phyloP scores from a whole-genome alignment of 2,329 filamentous ascomycete genomes.

The Coleophoma crateriformis region DNA sequence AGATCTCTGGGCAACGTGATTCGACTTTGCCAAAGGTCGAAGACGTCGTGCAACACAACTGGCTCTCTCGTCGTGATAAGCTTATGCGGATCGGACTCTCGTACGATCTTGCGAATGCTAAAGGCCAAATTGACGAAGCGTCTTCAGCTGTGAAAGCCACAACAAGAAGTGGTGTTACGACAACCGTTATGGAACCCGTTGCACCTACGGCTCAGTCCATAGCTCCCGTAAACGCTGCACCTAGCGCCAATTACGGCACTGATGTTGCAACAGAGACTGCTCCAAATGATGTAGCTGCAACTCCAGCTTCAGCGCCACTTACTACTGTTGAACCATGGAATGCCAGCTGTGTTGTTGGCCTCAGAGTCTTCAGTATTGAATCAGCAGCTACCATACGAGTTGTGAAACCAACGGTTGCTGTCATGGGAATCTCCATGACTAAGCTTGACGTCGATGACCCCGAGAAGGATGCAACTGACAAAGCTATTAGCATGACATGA shows the following conservation, averaged over 20 bases:
- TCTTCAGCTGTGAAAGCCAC: slow-evolving; percentile 14
- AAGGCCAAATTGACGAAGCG: slow-evolving; percentile 43
- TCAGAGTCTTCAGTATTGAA: slow-evolving; percentile 41
- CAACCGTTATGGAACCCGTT: background rate
- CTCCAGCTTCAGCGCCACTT: background rate
- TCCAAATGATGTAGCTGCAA: background rate
- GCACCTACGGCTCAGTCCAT: background rate
- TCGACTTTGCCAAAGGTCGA: slow-evolving; percentile 13
- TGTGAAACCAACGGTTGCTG: slow-evolving; percentile 31
- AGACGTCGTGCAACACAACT: slow-evolving; percentile 43
- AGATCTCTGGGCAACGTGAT: slow-evolving; percentile 33
- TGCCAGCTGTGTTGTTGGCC: slow-evolving; percentile 51
- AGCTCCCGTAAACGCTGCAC: background rate
- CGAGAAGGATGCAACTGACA: background rate
- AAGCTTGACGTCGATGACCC: background rate
- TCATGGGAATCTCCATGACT: background rate
- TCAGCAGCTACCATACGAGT: background rate
- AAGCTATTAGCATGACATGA: background rate
- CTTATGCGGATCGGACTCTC: slow-evolving; percentile 52
- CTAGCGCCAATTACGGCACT: background rate
- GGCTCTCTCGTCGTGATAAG: slow-evolving; percentile 44
- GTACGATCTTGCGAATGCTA: slow-evolving; percentile 56
- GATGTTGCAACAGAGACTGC: background rate
- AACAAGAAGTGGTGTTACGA: background rate
- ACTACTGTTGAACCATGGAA: slow-evolving; percentile 44